phyloP scores from a whole-genome alignment of 2,329 filamentous ascomycete genomes.

The Chrysoporthe deuterocubensis region DNA sequence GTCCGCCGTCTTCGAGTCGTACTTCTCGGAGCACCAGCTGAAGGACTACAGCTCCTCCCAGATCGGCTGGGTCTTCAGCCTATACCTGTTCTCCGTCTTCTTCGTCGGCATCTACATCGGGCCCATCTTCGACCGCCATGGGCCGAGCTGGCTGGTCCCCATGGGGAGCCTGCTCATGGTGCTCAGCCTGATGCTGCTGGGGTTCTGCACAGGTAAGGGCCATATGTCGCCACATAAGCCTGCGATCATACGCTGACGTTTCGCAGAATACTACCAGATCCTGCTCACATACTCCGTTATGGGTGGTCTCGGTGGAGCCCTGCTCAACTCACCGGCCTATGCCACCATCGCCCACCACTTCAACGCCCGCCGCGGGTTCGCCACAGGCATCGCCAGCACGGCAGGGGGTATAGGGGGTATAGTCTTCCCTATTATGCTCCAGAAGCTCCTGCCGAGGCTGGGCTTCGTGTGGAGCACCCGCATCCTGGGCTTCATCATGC shows the following conservation, averaged over 20 bases:
- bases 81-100: conserved; percentile 81
- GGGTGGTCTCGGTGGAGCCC: conserved; percentile 71
- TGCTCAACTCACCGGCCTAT: conserved; percentile 79
- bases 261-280: conserved; percentile 74
- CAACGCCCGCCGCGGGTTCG: conserved; percentile 70
- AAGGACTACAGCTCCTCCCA: conserved; percentile 66
- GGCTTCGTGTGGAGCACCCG: conserved; percentile 56
- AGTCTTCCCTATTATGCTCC: conserved; percentile 58
- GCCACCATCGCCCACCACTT: conserved; percentile 82
- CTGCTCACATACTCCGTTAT: conserved; percentile 76
- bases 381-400: conserved; percentile 80
- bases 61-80: conserved; percentile 85
- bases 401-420: conserved; percentile 74
- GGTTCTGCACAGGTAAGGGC: conserved; percentile 61
- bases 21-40: conserved; percentile 74
- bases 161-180: conserved; percentile 66
- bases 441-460: conserved; percentile 48
- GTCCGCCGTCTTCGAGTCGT: conserved; percentile 78
- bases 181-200: conserved; percentile 67
- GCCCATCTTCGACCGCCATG: conserved; percentile 78
- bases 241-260: conserved; percentile 12
- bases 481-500: conserved; percentile 54
- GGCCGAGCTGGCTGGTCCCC: conserved; percentile 69
- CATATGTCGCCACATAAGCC: background rate
- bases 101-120: conserved; percentile 83